Base-by-base conservation (phyloP, 345 rosid species). In the Hibiscus tridactylites region DNA sequence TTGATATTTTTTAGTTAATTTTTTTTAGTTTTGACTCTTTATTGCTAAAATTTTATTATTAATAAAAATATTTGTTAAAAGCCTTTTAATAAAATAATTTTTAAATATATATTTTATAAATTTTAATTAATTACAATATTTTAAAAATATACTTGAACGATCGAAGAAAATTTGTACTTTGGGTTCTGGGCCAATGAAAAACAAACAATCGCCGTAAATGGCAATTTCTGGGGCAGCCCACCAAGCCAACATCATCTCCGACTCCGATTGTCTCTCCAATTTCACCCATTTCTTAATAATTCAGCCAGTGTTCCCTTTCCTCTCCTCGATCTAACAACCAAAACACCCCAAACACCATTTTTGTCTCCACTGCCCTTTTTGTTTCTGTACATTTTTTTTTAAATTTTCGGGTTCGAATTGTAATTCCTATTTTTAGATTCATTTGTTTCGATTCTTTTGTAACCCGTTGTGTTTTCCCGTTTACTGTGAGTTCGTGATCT, bases 401-500 rank as follows among this genome's bases (percentile, higher is more conserved):
- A 31, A 21, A 21, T 21, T 61, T 61, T 13, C 16, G 1, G 7
- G 19, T 52, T 52, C 57, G 16, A n/a, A 17, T 61, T 61, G 12
- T 62, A 33, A 35, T 63, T 37, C 26, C 26, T 3, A 16, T 37
- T 63, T 63, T 39, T 42, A 37, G 67, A 42, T n/a, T 37, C 67
- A 35, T 35, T 9, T 37, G 47, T n/a, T 37, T 61, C 24, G 21
- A 7, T 33, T 61, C 65, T 33, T 53, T 37, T 63, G 49, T 8
- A 63, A 37, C 49, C n/a, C n/a, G 12, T 33, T 16, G 42, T 33
- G 37, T 31, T 58, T 24, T 9, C 21, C 8, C 7, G 3, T 24
- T 2, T 12, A 57, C 8, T 21, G 8, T 12, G 73, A 54, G n/a
- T 71, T 58, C 37, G 61, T 21, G 66, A 71, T 71, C 66, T 73